These are phyloP conservation scores for Didymella keratinophila DNA, from an alignment of 2,329 filamentous ascomycete genomes.

Conservation along the genomic window DNA sequence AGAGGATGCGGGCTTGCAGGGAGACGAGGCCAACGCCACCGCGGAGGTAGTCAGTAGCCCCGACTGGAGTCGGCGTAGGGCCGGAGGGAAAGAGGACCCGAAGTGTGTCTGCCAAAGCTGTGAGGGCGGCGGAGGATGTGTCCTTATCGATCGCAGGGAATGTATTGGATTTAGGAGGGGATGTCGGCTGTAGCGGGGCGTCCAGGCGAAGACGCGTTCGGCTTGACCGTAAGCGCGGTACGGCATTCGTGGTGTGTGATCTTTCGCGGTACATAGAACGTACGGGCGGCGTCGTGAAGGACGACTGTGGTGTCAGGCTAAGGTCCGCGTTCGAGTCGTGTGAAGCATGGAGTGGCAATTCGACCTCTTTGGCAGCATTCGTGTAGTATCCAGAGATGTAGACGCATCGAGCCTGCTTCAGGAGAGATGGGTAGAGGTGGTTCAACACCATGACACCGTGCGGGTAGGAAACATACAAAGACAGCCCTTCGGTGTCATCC, in stretches of 20 bases:
- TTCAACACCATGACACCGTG: conserved; percentile 52
- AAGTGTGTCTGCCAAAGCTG: conserved; percentile 45
- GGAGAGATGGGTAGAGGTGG: conserved; percentile 49
- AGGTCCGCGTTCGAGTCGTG: conserved; percentile 22
- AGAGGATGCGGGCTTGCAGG: conserved; percentile 52
- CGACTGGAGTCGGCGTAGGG: conserved; percentile 1
- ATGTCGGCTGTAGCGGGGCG: conserved; percentile 5
- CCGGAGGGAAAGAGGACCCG: conserved; percentile 40
- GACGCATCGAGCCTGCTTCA: conserved; percentile 51
- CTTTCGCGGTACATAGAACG: conserved; percentile 6
- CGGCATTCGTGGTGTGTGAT: conserved; percentile 6
- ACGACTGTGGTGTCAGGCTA: conserved; percentile 25
- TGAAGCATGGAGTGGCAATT: conserved; percentile 6
- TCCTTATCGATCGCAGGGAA: conserved; percentile 28
- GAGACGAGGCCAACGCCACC: conserved; percentile 23
- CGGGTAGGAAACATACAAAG: conserved; percentile 53
- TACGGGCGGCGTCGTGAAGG: conserved; percentile 23
- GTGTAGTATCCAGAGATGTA: conserved; percentile 53
- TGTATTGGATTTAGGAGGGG: background rate
- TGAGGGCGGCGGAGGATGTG: conserved; percentile 30
- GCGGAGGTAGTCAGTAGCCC: too few species aligned
- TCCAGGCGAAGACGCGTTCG: conserved; percentile 33
- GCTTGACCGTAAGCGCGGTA: conserved; percentile 15
- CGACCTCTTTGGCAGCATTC: conserved; percentile 12
- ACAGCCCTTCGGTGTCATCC: conserved; percentile 41